Evolutionary conservation across 108 stramenopile genomes (phyloP), one percentile per base, ranked within the genome.

Genomic region (Mediolabrus comicus): DNA sequence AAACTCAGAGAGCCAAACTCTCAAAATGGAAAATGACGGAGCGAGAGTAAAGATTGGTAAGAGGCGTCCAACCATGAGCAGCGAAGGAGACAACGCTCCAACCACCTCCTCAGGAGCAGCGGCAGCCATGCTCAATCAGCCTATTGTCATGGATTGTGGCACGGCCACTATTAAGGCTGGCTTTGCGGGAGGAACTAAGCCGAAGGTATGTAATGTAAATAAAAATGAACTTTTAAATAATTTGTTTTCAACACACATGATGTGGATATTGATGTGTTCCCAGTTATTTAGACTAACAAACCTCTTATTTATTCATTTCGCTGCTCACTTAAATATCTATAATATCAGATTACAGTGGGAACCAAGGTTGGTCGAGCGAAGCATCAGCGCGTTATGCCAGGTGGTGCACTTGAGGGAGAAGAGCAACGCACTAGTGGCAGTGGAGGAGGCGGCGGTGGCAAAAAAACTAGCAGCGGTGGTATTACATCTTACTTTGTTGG

Each of bases 71-170:
- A 49, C 19, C 19, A 49, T 49, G 46, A 49, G 46, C 46, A 49
- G 22, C 46, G 46, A 49, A 49, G 46, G 19, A 49, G 46, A 49
- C 3, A 24, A 9, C 22, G 46, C 46, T 22, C 46, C 70, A 36
- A 19, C 69, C 32, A 63, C 76, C 3, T 32, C 61, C 10, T 43
- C 56, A 22, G 57, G 35, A 22, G 56, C 75, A 49, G 72, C 56
- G 7, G 83, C 57, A 4, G 84, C 73, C 22, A 86, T 95, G 54
- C 75, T 95, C 62, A 95, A 96, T 74, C 97, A 97, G 67, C 97
- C 98, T 43, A 87, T 98, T 39, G 97, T 98, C 54, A 92, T 98
- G 36, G 98, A 98, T 72, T 95, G 93, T 72, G 98, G 97, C 10
- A 96, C 95, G 13, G 85, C 92, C 17, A 79, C 83, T 4, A 71